Evolutionary conservation across 140 eudicot genomes (phyloP).

Genomic region (Oenanthe javanica): DNA sequence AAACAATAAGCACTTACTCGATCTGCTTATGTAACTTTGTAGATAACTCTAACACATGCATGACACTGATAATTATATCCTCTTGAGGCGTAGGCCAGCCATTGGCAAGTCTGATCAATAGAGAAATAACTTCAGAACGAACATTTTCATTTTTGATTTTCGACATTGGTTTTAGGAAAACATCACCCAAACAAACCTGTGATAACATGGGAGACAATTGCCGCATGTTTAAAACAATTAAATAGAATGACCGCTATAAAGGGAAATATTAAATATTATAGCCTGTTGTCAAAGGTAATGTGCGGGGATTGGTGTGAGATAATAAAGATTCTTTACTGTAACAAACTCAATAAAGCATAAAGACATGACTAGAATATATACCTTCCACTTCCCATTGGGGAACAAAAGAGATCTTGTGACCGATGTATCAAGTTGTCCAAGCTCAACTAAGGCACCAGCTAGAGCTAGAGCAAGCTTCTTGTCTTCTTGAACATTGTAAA

Average conservation of each 20-base stretch:
- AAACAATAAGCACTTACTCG: neutral
- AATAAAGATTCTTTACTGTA: neutral
- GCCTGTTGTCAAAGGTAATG: too few relatives aligned
- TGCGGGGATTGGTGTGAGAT: neutral
- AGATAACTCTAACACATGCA: neutral
- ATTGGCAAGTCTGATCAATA: conserved; percentile 16
- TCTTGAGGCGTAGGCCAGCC: conserved; percentile 18
- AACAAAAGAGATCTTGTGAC: conserved; percentile 11
- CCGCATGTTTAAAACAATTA: neutral
- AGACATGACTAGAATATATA: neutral
- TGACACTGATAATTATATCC: neutral
- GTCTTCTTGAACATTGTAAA: conserved; percentile 22
- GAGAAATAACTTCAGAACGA: conserved; percentile 14
- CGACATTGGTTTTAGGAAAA: conserved; percentile 31
- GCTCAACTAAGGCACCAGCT: conserved; percentile 16
- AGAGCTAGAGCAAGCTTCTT: conserved; percentile 22
- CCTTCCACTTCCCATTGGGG: conserved; percentile 23
- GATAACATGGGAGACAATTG: neutral
- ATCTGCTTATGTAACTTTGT: neutral
- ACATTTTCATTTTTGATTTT: conserved; percentile 10
- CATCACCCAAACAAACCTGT: conserved; percentile 35
- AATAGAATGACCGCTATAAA: neutral
- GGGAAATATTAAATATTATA: neutral
- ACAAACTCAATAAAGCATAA: neutral
- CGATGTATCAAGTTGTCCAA: conserved; percentile 13